Evolutionary conservation across 2,329 filamentous ascomycete genomes (phyloP), one percentile per base, ranked within the genome.

Genomic region (Alternaria brassicicola): DNA sequence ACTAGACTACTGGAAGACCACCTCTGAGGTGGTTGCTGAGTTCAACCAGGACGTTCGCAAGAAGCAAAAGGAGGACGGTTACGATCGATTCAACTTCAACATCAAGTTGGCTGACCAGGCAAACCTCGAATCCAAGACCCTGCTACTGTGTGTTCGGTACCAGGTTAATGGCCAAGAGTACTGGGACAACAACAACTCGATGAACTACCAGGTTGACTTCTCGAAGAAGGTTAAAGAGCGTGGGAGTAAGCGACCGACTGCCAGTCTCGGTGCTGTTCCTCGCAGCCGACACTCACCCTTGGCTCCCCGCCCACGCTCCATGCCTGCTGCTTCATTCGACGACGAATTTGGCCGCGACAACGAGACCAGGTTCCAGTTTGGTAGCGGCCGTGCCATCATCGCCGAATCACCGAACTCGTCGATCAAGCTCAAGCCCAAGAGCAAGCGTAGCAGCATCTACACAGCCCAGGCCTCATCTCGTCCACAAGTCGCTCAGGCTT

Each of bases 1-100:
- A 0, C 85, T 97, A 45, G 95, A 99, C 77, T 95, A 96, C 80
- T 99, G 95, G 95, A 97, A 96, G 84, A 99, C 95, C 0, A 96
- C 93, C 0, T 99, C 95, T 0, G 95, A 99, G 75, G 90, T 98
- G 2, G 84, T 85, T 35, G 94, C 92, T n/a, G 93, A 97, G 70
- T 99, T 87, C 80, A 89, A 88, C 75, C 86, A 91, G 61, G 91
- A 95, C 78, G 85, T 94, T 43, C 86, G 88, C 41, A 86, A 87
- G 26, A 86, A 86, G 66, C 86, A 89, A 39, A 81, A 81, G 3
- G 80, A 86, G 21, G 84, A 89, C 67, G 88, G 89, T 46, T 89
- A 89, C 68, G 95, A 99, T 76, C 87, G 92, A 36, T 99, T 99
- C 81, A 91, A 89, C 73, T 99, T 99, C 79, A 92, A 88, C 77